These are phyloP conservation scores for Breviolum minutum DNA, from an alignment of 73 alveolate species.

Conservation along the genomic window DNA sequence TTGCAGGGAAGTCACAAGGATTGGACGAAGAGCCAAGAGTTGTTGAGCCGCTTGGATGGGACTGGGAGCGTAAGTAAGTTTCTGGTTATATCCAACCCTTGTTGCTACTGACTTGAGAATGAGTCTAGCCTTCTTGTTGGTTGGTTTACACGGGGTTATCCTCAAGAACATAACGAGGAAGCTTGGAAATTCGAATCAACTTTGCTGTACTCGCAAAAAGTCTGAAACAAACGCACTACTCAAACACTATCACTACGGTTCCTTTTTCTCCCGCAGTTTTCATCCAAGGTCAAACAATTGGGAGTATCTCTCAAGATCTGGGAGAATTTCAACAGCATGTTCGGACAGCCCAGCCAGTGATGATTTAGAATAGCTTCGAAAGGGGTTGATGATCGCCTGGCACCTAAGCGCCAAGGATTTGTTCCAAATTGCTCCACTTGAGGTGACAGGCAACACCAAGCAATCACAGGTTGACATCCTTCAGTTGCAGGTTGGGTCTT, in stretches of 20 bases:
- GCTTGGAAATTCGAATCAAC: too few species aligned
- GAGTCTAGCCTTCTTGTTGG: too few species aligned
- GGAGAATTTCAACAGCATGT: constrained; percentile 7
- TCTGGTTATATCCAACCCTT: too few species aligned
- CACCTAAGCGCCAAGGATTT: neutral
- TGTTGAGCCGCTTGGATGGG: neutral
- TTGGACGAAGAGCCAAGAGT: constrained; percentile 73
- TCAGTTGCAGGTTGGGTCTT: constrained; percentile 20
- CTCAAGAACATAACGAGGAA: too few species aligned
- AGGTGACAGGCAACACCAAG: constrained; percentile 9
- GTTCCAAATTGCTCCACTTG: neutral
- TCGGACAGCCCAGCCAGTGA: neutral
- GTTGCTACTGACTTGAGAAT: too few species aligned
- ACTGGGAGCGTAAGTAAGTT: too few species aligned
- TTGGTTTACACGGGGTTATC: too few species aligned
- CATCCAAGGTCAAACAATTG: constrained; percentile 1
- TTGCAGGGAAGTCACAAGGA: constrained; percentile 3
- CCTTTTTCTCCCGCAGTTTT: too few species aligned
- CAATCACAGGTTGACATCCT: constrained; percentile 32
- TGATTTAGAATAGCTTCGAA: neutral
- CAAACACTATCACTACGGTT: too few species aligned
- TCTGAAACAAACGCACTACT: too few species aligned
- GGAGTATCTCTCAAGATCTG: neutral
- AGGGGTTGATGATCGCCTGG: neutral
- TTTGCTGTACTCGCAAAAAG: too few species aligned